These are phyloP conservation scores for Eimeria falciformis DNA, from an alignment of 169 alveolate species.

Conservation along the genomic window DNA sequence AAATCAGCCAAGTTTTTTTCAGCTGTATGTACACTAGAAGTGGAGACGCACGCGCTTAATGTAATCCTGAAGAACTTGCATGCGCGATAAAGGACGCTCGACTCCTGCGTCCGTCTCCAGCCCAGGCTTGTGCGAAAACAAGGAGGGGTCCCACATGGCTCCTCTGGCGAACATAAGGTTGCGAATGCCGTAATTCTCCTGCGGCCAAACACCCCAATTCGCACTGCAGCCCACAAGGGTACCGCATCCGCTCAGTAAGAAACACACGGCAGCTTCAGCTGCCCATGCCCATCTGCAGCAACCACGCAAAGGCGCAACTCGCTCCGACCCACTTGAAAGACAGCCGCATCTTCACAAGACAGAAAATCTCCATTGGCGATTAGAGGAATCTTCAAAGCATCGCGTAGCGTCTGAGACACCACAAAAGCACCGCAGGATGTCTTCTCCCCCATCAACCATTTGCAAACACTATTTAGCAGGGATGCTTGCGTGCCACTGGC, in stretches of 20 bases:
- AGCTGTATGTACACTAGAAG: background rate
- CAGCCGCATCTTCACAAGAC: constrained; percentile 54
- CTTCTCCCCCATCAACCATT: background rate
- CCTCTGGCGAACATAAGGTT: constrained; percentile 79
- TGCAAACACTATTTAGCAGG: background rate
- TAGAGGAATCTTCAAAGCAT: constrained; percentile 63
- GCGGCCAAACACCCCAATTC: background rate
- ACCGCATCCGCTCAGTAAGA: background rate
- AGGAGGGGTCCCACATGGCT: constrained; percentile 79
- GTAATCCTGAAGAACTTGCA: constrained; percentile 49
- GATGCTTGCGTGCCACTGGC: too few relatives aligned
- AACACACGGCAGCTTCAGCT: constrained; percentile 7
- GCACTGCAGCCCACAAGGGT: background rate
- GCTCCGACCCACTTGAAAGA: constrained; percentile 69
- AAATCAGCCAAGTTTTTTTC: background rate
- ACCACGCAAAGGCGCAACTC: background rate
- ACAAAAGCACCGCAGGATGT: background rate
- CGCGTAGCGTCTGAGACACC: constrained; percentile 34
- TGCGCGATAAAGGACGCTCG: background rate
- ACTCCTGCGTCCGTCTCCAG: background rate
- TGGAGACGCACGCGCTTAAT: constrained; percentile 35
- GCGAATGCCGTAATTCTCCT: constrained; percentile 74
- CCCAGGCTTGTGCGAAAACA: constrained; percentile 39
- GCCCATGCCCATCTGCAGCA: background rate
- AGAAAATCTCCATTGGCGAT: constrained; percentile 79